A percentile compares a stretch with the other conserved stretches of the same genome.
These are phyloP conservation scores for Magnusiomyces paraingens DNA, from an alignment of 1,139 yeast species.

Conservation along the genomic window DNA sequence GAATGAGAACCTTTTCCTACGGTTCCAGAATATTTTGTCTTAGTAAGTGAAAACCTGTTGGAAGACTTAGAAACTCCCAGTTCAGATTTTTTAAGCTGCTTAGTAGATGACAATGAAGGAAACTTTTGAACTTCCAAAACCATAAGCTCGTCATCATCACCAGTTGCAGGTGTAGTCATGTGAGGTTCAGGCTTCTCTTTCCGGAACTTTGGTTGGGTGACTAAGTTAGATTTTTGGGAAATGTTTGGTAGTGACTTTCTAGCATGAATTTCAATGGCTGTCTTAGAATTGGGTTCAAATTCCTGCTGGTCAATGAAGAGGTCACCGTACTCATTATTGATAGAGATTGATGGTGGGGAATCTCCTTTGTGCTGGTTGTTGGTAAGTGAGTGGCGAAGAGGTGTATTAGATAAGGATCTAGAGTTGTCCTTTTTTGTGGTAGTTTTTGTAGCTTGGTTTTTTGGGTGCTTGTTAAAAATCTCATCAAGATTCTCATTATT, in stretches of 20 bases:
- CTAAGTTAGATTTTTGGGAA: no score
- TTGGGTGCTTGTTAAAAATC: no score
- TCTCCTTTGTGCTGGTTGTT: background rate
- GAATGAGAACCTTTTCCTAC: background rate
- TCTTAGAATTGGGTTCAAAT: background rate
- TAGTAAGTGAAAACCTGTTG: background rate
- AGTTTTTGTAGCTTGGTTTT: no score
- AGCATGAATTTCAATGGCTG: no score
- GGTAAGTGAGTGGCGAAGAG: background rate
- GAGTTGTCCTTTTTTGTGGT: no score
- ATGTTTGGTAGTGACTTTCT: no score
- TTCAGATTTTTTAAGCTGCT: background rate
- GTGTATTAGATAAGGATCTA: no score
- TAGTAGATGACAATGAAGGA: background rate
- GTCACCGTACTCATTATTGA: background rate
- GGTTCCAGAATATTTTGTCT: background rate
- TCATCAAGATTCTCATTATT: no score
- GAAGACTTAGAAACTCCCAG: background rate
- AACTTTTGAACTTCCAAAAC: conserved; percentile 3
- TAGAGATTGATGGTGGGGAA: background rate
- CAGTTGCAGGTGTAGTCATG: no score
- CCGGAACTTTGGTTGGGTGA: no score
- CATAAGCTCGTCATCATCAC: background rate
- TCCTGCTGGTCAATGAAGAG: background rate
- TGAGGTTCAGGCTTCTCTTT: no score